Evolutionary conservation across 768 basidiomycete species (phyloP), one percentile per base, ranked within the genome.

Genomic region (Mycena olivaceomarginata): DNA sequence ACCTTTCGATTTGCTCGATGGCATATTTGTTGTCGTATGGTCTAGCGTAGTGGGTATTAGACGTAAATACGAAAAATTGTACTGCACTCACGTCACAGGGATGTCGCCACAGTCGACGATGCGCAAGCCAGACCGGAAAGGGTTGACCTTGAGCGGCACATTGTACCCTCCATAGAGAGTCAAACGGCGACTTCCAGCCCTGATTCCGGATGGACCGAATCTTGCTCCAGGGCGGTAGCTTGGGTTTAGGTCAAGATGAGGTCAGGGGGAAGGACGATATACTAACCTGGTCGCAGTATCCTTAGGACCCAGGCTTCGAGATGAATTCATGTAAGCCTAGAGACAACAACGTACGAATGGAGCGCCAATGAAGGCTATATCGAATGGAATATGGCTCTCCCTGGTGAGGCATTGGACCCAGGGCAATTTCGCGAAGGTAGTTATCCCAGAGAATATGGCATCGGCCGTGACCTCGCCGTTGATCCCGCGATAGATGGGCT

Each of bases 341-440:
- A 41, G 45, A 22, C 25, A 39, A 67, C 15, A 57, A 82, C 91
- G 82, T 85, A 94, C 93, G 81, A 95, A 95, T 1, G 94, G 94
- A 53, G 94, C 94, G 41, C 94, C 96, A 53, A 97, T 85, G 83
- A 98, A 92, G 31, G 95, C 96, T 70, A 98, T 93, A 84, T 98
- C 97, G 79, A 95, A 93, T 1, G 89, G 84, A 41, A 87, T 83
- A 68, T 92, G 82, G 62, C 83, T 89, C 70, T 94, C 91, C 77
- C 90, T 90, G 57, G 92, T 92, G 67, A 97, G 91, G 83, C 96
- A 97, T 78, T 93, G 91, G 1, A 93, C 90, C 92, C 94, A 96
- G 39, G 95, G 95, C n/a, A 98, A 89, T 84, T 91, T 96, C 20
- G 97, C 96, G 82, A 97, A 98, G 3, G 95, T 96, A 2, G 93